Evolutionary conservation across 148 eudicot species (phyloP), one percentile per base, ranked within the genome.

Genomic region (Chenopodium berlandieri): DNA sequence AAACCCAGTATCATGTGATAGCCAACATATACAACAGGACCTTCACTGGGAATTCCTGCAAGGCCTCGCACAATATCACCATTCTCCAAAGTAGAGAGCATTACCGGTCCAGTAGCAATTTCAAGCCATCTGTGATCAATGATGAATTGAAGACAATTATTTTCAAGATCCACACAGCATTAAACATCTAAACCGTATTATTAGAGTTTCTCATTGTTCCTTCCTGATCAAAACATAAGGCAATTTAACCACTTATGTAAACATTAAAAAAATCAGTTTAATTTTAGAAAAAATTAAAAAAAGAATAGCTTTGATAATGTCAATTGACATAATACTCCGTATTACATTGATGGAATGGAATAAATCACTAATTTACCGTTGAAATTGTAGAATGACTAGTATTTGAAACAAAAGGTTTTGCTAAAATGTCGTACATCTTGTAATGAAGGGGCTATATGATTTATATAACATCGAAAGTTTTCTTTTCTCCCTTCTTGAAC

Each of bases 11-110:
- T 81, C 93, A 90, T 91, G 85, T 93, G 95, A 85, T 91, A 85
- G 30, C 97, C 95, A 62, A 93, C 94, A 76, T 83, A 72, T 62
- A 93, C 27, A 67, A 91, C 91, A 19, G 97, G 97, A 67, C 97
- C 97, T 64, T 90, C 82, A 23, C 74, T 31, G 19, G 97, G 97
- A 78, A 93, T 85, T 69, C 95, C 97, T 44, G 75, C 88, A 70
- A 93, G 87, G 73, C 97, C 92, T 65, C 85, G 86, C 72, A 90
- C 93, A 80, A 91, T 87, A 78, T 84, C 83, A 64, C 94, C 97
- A 79, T 92, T 77, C 75, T 88, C 84, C 84, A 92, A 76, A 80
- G 97, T 93, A 64, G 97, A 93, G 60, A 93, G 81, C 91, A 92
- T 88, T 32, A 90, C 92, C 11, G 97, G 91, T 66, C 81, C 80